Evolutionary conservation across 164 flowering plant species (phyloP).

Genomic region (Sextonia rubra): DNA sequence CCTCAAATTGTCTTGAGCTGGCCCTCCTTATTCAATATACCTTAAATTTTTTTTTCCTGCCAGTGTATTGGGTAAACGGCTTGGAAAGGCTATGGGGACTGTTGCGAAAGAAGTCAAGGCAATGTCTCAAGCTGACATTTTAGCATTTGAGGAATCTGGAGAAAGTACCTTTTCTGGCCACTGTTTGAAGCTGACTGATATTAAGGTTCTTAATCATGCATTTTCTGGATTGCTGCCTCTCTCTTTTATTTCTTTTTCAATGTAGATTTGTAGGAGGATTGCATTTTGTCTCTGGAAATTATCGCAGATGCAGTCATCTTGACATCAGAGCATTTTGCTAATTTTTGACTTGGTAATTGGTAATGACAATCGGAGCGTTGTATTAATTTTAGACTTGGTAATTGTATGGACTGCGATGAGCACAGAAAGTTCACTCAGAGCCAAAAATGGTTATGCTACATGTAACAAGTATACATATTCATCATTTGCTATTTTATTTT

Average conservation of each 20-base stretch:
- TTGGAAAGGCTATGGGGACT: slow-evolving; percentile 85
- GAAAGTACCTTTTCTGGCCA: slow-evolving; percentile 67
- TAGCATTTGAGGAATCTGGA: slow-evolving; percentile 68
- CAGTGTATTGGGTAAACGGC: slow-evolving; percentile 79
- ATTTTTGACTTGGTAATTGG: neutral
- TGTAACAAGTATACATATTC: too few relatives aligned
- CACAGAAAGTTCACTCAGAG: too few relatives aligned
- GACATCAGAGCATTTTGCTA: too few relatives aligned
- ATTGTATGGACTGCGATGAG: too few relatives aligned
- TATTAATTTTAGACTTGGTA: neutral
- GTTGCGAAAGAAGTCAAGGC: slow-evolving; percentile 83
- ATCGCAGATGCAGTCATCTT: too few relatives aligned
- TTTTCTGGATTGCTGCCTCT: neutral
- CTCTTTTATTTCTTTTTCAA: neutral
- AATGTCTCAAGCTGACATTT: slow-evolving; percentile 79
- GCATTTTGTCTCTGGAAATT: too few relatives aligned
- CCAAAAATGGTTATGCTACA: too few relatives aligned
- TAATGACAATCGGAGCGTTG: too few relatives aligned
- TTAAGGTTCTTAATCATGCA: slow-evolving; percentile 46
- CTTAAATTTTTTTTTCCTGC: neutral
- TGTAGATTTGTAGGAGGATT: neutral
- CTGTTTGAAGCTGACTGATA: slow-evolving; percentile 58
- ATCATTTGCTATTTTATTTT: neutral
- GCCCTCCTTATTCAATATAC: too few relatives aligned
- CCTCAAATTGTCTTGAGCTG: too few relatives aligned